Conservation (phyloP, 805 yeast species). For the Zygoascus bituminiphila region DNA sequence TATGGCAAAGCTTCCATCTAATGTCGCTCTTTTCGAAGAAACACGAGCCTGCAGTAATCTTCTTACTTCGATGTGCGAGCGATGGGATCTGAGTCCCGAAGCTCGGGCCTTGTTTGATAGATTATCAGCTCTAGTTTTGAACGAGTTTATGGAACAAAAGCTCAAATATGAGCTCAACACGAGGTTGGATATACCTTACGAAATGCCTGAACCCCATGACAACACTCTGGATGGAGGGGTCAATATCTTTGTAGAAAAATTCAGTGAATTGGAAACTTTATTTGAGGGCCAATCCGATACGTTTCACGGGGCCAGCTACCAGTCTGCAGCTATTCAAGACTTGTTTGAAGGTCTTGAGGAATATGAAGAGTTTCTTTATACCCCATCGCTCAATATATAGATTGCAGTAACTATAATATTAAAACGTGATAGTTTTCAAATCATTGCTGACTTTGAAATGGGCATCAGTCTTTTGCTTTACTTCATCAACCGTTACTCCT, state of each 20-base stretch:
- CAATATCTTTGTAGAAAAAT: not conserved
- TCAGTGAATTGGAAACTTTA: not conserved
- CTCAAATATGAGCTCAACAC: not conserved
- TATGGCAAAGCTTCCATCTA: constrained; percentile 1
- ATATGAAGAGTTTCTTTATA: not conserved
- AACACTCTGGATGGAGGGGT: not conserved
- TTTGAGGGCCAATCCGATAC: not conserved
- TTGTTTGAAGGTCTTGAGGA: not conserved
- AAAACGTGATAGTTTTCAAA: constrained; percentile 9
- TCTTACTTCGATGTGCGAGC: constrained; percentile 4
- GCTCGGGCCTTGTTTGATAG: not conserved
- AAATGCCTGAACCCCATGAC: not conserved
- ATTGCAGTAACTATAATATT: not conserved
- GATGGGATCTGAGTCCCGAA: not conserved
- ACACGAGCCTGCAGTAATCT: constrained; percentile 7
- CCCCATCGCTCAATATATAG: not conserved
- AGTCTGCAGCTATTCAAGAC: not conserved
- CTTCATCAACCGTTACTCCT: constrained; percentile 35
- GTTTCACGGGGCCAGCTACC: not conserved
- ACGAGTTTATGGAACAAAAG: not conserved
- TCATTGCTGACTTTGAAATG: constrained; percentile 28
- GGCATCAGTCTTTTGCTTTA: constrained; percentile 35
- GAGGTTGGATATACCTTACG: not conserved
- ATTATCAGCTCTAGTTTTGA: not conserved
- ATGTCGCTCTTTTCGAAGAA: constrained; percentile 2